Percentiles rank a stretch among this genome's conserved stretches.
These are phyloP conservation scores for Tolypocladium amazonense DNA, from an alignment of 2,329 filamentous ascomycete species.

Conservation along the genomic window DNA sequence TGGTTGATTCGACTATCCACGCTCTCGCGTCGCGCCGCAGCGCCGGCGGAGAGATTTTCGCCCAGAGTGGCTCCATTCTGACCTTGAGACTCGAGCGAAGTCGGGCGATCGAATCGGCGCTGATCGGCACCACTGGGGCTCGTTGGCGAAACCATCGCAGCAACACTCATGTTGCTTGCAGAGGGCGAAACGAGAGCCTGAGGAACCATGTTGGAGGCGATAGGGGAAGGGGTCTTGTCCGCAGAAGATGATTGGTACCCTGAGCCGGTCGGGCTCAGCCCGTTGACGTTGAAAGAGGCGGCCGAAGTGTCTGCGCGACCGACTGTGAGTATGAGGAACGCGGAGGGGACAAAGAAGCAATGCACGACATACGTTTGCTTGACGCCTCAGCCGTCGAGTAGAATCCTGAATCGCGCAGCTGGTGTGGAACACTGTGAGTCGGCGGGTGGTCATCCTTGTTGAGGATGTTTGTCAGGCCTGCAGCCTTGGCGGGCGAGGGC, in stretches of 20 bases:
- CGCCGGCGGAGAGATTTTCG: slow-evolving; percentile 29
- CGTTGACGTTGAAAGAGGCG: slow-evolving; percentile 26
- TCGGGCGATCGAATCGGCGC: slow-evolving; percentile 32
- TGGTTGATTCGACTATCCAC: slow-evolving; percentile 72
- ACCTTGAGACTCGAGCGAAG: slow-evolving; percentile 21
- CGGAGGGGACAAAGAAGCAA: slow-evolving; percentile 1
- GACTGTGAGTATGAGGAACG: neutral
- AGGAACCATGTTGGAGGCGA: slow-evolving; percentile 37
- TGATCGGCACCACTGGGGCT: slow-evolving; percentile 32
- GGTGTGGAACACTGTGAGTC: slow-evolving; percentile 16
- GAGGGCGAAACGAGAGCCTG: slow-evolving; percentile 45
- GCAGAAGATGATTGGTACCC: slow-evolving; percentile 38
- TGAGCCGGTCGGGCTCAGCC: slow-evolving; percentile 30
- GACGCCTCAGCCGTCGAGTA: slow-evolving; percentile 32
- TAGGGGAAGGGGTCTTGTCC: slow-evolving; percentile 55
- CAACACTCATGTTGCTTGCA: slow-evolving; percentile 53
- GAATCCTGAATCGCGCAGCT: slow-evolving; percentile 30
- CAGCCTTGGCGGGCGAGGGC: slow-evolving; percentile 17
- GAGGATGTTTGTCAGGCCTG: slow-evolving; percentile 27
- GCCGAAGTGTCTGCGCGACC: slow-evolving; percentile 23
- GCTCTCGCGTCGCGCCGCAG: slow-evolving; percentile 51
- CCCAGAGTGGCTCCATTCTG: slow-evolving; percentile 18
- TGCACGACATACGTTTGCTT: slow-evolving; percentile 27
- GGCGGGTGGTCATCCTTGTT: slow-evolving; percentile 22
- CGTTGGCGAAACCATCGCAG: slow-evolving; percentile 54